Evolutionary conservation across 1,284 basidiomycete species (phyloP), one percentile per base, ranked within the genome.

Genomic region (Porodaedalea pini): DNA sequence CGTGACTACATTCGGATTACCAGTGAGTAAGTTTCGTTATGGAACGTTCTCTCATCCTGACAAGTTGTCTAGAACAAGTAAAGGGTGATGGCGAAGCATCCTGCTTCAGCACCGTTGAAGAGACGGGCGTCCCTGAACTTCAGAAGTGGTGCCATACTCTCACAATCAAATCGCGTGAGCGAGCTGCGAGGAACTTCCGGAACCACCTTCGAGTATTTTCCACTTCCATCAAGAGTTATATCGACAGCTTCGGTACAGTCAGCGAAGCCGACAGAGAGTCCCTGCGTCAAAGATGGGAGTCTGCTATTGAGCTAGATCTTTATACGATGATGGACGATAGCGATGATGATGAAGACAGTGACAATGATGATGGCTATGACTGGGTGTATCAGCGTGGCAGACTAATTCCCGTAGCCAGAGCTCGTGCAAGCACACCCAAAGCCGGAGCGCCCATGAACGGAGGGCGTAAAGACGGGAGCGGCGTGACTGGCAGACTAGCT

Each of bases 141-240:
- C 83, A 82, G 65, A 58, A 73, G 56, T 85, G 82, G 82, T 84
- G 81, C 63, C 80, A 82, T 51, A 64, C 70, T 47, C 70, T 86
- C 34, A 84, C 82, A 2, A 65, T 78, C 27, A 72, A 77, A 0
- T 80, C 81, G 15, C 78, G 81, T n/a, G 75, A 80, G 66, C 78
- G 78, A 17, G 73, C 77, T 6, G 78, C 80, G 0, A 74, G 72
- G 49, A 73, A 70, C 45, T 81, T 82, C 63, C 62, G 79, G 39
- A 67, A 69, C 5, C 77, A 79, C 25, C 66, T 83, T n/a, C 73
- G 71, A 54, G 71, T 75, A 1, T 83, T 84, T 62, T 70, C 74
- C 2, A 75, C 70, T 48, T 75, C 75, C 2, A 71, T 84, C 2
- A 70, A 73, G 57, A 73, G 71, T 2, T 83, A 80, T 64, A 71